phyloP scores from a whole-genome alignment of 106 monocot genomes.

The Platanthera zijinensis region DNA sequence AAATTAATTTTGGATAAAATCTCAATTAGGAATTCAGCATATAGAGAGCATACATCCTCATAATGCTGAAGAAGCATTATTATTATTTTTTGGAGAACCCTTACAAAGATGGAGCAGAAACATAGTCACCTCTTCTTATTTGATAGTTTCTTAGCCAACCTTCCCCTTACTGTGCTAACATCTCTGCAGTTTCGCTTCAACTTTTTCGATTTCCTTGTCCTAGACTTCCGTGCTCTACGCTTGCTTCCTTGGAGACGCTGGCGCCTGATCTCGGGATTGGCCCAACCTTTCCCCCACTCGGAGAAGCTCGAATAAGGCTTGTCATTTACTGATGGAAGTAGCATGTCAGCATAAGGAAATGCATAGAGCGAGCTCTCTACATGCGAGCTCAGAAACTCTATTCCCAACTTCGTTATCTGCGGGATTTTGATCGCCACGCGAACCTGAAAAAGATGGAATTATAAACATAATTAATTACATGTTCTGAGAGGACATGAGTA shows the following conservation, averaged over 20 bases:
- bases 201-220: slow-evolving; percentile 24
- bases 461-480: not conserved
- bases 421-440: slow-evolving; percentile 49
- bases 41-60: too few relatives aligned
- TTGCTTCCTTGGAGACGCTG: slow-evolving; percentile 54
- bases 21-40: too few relatives aligned
- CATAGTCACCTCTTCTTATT: slow-evolving; percentile 18
- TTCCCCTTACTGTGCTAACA: slow-evolving; percentile 45
- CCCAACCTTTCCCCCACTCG: slow-evolving; percentile 91
- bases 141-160: slow-evolving; percentile 55
- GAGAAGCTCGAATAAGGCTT: slow-evolving; percentile 60
- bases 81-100: too few relatives aligned
- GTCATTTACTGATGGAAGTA: slow-evolving; percentile 10
- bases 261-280: slow-evolving; percentile 77
- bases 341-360: slow-evolving; percentile 85
- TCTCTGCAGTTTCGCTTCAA: slow-evolving; percentile 1
- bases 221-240: not conserved
- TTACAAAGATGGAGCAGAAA: too few relatives aligned
- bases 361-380: slow-evolving; percentile 26
- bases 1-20: too few relatives aligned
- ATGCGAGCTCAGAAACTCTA: slow-evolving; percentile 33
- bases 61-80: too few relatives aligned
- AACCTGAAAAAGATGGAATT: slow-evolving; percentile 29
- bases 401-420: slow-evolving; percentile 54
- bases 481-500: not conserved